A percentile compares a stretch with the other conserved stretches of the same genome.
phyloP scores from a whole-genome alignment of 2,329 filamentous ascomycete genomes.

The Sclerotinia nivalis region DNA sequence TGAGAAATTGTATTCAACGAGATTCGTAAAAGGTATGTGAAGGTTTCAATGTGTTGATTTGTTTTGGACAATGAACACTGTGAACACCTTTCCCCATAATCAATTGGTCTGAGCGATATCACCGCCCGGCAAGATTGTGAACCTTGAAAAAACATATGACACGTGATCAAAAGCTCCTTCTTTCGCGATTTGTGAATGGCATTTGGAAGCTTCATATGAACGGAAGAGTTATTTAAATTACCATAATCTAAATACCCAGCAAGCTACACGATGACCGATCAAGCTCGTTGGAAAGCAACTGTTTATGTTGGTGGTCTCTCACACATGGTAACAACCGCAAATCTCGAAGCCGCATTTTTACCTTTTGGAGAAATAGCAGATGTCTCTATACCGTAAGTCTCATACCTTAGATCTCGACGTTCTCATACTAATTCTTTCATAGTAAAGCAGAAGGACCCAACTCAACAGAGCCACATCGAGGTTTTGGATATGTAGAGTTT shows the following conservation, averaged over 20 bases:
- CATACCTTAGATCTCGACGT: not conserved
- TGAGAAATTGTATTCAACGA: conserved; percentile 3
- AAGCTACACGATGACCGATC: conserved; percentile 69
- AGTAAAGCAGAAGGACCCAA: conserved; percentile 78
- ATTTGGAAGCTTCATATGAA: conserved; percentile 4
- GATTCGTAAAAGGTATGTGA: not conserved
- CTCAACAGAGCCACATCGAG: conserved; percentile 76
- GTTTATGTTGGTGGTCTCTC: conserved; percentile 90
- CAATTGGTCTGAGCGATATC: conserved; percentile 23
- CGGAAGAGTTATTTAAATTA: not conserved
- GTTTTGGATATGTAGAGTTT: conserved; percentile 96
- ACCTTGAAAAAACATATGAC: conserved; percentile 12
- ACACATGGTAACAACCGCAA: conserved; percentile 70
- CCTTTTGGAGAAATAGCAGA: conserved; percentile 96
- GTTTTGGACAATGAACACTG: conserved; percentile 22
- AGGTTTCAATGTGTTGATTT: conserved; percentile 16
- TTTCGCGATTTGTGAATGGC: conserved; percentile 1
- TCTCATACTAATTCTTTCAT: conserved; percentile 25
- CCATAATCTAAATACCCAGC: not conserved
- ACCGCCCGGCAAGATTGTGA: conserved; percentile 8
- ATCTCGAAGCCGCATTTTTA: conserved; percentile 87
- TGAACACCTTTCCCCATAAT: conserved; percentile 26
- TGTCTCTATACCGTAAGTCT: conserved; percentile 69
- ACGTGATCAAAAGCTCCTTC: conserved; percentile 16
- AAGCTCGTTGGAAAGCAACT: conserved; percentile 82